These are phyloP conservation scores for Rhododendron mucronatum DNA, from an alignment of 148 eudicot genomes.

Conservation along the genomic window DNA sequence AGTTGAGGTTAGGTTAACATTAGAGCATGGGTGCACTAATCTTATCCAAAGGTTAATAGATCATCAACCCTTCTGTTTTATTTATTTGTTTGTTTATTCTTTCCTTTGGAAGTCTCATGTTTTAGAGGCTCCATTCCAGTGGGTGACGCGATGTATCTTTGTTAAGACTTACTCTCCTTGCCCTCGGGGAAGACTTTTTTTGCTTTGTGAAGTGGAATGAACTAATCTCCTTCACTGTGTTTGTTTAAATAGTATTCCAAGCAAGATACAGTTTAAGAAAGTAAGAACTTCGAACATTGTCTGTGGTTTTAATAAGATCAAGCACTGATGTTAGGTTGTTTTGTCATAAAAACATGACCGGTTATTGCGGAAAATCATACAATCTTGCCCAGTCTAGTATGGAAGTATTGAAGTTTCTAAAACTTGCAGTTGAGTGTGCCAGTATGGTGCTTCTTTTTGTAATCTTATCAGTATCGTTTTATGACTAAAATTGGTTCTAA, in stretches of 20 bases:
- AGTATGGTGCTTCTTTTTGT: neutral
- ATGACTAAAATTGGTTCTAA: neutral
- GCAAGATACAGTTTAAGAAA: neutral
- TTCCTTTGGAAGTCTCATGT: neutral
- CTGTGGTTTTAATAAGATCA: neutral
- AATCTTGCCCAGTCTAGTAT: neutral
- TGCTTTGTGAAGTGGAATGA: neutral
- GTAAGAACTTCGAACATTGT: neutral
- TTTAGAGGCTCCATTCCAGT: too few relatives aligned
- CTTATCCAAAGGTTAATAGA: neutral
- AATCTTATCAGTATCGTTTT: neutral
- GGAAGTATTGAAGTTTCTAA: neutral
- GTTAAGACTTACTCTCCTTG: neutral
- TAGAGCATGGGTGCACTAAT: neutral
- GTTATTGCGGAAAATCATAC: neutral
- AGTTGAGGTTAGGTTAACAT: neutral
- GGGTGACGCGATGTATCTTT: neutral
- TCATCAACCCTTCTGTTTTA: neutral
- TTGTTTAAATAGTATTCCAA: neutral
- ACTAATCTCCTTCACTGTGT: neutral
- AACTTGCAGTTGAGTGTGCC: neutral
- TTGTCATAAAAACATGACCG: neutral
- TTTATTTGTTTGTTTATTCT: neutral
- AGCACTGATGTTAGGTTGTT: too few relatives aligned
- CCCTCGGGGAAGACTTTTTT: neutral